Base-by-base conservation (phyloP, 1,284 basidiomycete genomes). In the Xerocomus minutiporus region DNA sequence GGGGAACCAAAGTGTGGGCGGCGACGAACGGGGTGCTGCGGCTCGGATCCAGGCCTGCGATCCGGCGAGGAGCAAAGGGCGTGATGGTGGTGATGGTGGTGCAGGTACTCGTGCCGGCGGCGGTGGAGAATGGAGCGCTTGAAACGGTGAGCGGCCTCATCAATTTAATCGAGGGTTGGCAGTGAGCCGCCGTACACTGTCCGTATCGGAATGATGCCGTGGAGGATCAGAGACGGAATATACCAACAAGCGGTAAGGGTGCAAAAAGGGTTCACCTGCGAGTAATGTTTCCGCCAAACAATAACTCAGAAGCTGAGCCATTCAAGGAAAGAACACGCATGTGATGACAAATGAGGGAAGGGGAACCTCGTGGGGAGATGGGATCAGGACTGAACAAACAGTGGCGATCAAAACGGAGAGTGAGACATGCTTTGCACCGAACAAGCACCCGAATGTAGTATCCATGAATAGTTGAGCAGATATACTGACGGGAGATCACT, bases 391-490 rank as follows among this genome's bases (percentile, higher is more conserved):
- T 38, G 35, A 9, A 35, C 15, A 7, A 55, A 52, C 48, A 55
- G 15, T 46, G 48, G 35, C 54, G 35, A 56, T 51, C 29, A 50
- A 31, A 52, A 59, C 52, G 57, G 46, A 59, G 50, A 42, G 52
- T 52, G 52, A 57, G 57, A 72, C 78, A 51, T 60, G 86, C 83
- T 92, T 55, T 82, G 75, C 45, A 93, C 66, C 36, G 71, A 81
- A 90, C 91, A 94, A 56, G 90, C 73, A 15, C 88, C 84, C 1
- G 83, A 78, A 68, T 93, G 86, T 15, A 20, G 86, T 15, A 20
- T 71, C 91, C 91, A n/a, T n/a, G 15, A 36, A 9, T 35, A 35
- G 34, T 15, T 6, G 34, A 35, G 34, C 34, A 94, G 8, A 86
- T 85, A 64, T 87, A 90, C 17, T 9, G 17, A 23, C 17, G 38